Conservation (phyloP, 2,329 filamentous ascomycete genomes). For the Exophiala viscosa region DNA sequence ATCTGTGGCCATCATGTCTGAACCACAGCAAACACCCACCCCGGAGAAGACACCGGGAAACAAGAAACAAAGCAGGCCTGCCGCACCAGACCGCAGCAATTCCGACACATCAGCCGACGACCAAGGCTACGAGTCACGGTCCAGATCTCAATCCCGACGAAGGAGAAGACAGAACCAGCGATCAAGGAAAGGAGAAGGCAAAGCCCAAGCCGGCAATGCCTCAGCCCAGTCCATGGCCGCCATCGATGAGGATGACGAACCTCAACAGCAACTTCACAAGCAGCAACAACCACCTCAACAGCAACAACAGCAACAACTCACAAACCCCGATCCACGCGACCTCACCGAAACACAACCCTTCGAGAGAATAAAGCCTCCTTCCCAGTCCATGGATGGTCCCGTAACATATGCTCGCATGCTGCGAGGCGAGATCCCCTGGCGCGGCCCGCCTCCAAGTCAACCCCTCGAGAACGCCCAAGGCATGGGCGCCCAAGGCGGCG, state of each 20-base stretch:
- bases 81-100: slow-evolving; percentile 18
- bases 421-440: slow-evolving; percentile 54
- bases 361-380: slow-evolving; percentile 54
- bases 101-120: slow-evolving; percentile 24
- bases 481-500: slow-evolving; percentile 45
- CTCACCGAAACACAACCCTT: slow-evolving; percentile 52
- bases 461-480: slow-evolving; percentile 38
- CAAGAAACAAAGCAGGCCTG: slow-evolving; percentile 21
- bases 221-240: slow-evolving; percentile 26
- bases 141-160: slow-evolving; percentile 28
- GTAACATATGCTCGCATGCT: slow-evolving; percentile 53
- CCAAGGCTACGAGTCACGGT: slow-evolving; percentile 30
- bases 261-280: slow-evolving; percentile 17
- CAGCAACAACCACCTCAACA: slow-evolving; percentile 16
- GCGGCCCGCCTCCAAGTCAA: slow-evolving; percentile 50
- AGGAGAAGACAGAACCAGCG: slow-evolving; percentile 29
- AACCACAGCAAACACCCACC: slow-evolving; percentile 24
- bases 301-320: slow-evolving; percentile 21
- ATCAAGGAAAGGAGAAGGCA: slow-evolving; percentile 19
- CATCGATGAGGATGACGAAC: slow-evolving; percentile 24
- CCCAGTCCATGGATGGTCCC: slow-evolving; percentile 55
- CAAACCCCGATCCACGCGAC: slow-evolving; percentile 35
- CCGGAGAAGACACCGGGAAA: slow-evolving; percentile 21
- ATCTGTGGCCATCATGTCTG: slow-evolving; percentile 20
- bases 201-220: slow-evolving; percentile 23